These are phyloP conservation scores for Xylariaceae sp. DNA, from an alignment of 2,329 filamentous ascomycete species.

Conservation along the genomic window DNA sequence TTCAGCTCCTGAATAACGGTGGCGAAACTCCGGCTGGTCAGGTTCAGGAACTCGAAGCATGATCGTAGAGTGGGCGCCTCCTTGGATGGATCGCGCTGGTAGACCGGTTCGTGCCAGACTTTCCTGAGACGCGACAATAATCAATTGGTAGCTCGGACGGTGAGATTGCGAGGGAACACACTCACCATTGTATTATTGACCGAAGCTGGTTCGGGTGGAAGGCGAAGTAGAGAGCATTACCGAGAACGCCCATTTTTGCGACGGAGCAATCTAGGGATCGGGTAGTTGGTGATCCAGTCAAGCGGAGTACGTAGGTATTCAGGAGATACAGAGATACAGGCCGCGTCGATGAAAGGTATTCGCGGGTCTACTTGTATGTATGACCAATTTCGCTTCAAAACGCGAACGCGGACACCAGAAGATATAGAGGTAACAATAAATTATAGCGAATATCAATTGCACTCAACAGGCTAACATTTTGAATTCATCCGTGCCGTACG, in stretches of 20 bases:
- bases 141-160: slow-evolving; percentile 7
- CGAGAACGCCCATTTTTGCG: slow-evolving; percentile 55
- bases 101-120: slow-evolving; percentile 93
- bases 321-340: not conserved
- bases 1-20: slow-evolving; percentile 95
- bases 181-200: slow-evolving; percentile 86
- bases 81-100: slow-evolving; percentile 75
- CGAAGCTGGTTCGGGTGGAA: slow-evolving; percentile 78
- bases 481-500: no score
- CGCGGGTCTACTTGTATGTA: no score
- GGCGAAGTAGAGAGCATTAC: slow-evolving; percentile 68
- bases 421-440: no score
- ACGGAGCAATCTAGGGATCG: slow-evolving; percentile 1
- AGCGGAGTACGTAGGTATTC: not conserved
- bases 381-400: no score
- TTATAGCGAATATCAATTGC: not conserved
- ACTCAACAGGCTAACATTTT: not conserved
- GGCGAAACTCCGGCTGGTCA: slow-evolving; percentile 91
- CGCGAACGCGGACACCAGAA: no score
- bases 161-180: not conserved
- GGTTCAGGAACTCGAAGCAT: slow-evolving; percentile 84
- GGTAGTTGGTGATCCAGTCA: not conserved
- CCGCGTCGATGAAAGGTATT: no score
- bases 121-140: slow-evolving; percentile 64
- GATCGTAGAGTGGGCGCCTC: slow-evolving; percentile 74